These are phyloP conservation scores for Dimargaris cristalligena DNA, from an alignment of 192 early-diverging fungal species.

Conservation along the genomic window DNA sequence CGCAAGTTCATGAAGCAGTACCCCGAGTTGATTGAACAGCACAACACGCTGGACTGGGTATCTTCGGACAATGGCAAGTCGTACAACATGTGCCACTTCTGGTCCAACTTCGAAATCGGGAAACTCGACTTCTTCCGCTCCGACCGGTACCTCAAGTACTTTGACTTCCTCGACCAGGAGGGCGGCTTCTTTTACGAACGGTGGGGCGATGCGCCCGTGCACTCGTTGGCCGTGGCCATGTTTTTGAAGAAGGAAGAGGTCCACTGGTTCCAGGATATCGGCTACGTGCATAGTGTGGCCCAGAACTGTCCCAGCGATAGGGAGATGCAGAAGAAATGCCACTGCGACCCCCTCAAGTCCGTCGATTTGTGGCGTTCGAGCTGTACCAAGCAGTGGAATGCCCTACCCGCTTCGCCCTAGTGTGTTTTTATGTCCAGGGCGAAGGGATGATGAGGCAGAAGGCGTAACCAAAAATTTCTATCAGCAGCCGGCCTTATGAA, in stretches of 20 bases:
- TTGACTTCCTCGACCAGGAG: slow-evolving; percentile 42
- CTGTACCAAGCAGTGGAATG: background rate
- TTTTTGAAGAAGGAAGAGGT: slow-evolving; percentile 32
- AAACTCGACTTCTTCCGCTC: slow-evolving; percentile 40
- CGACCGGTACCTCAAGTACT: slow-evolving; percentile 37
- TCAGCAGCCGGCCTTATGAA: too few species aligned
- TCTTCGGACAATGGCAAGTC: slow-evolving; percentile 33
- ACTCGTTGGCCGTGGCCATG: slow-evolving; percentile 42
- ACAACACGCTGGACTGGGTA: slow-evolving; percentile 33
- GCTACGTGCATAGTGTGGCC: slow-evolving; percentile 29
- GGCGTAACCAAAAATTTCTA: too few species aligned
- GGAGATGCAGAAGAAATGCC: slow-evolving; percentile 26
- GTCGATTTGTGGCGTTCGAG: background rate
- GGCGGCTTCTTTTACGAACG: slow-evolving; percentile 64
- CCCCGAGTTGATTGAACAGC: slow-evolving; percentile 29
- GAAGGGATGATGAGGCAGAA: too few species aligned
- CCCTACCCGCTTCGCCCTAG: background rate
- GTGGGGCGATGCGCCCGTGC: slow-evolving; percentile 70
- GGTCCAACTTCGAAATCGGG: slow-evolving; percentile 73
- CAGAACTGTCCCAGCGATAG: slow-evolving; percentile 34
- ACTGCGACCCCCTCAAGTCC: slow-evolving; percentile 24
- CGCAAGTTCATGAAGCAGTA: slow-evolving; percentile 30
- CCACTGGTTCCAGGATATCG: slow-evolving; percentile 62
- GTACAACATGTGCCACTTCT: slow-evolving; percentile 61
- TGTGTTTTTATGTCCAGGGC: too few species aligned